Conservation (phyloP, 2,329 filamentous ascomycete species). For the Alternaria postmessia region DNA sequence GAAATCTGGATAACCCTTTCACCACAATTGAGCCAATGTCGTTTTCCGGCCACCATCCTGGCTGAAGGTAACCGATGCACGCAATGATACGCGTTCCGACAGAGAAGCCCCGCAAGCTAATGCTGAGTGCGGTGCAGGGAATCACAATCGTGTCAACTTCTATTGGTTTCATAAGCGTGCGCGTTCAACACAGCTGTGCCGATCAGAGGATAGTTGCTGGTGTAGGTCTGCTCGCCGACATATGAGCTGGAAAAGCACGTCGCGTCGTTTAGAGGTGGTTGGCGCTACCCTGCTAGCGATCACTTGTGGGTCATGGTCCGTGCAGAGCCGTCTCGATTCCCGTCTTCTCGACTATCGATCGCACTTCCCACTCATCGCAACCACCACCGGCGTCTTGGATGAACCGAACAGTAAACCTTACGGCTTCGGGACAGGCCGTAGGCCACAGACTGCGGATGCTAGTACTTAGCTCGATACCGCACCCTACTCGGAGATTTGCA, state of each 20-base stretch:
- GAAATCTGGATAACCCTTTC: not conserved
- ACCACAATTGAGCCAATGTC: not conserved
- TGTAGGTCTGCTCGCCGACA: constrained; percentile 7
- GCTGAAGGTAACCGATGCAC: not conserved
- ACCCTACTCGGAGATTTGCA: constrained; percentile 3
- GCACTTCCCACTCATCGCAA: not conserved
- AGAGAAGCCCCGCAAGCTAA: not conserved
- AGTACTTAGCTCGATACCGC: not conserved
- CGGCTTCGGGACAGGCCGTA: constrained; percentile 14
- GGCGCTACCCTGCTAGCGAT: constrained; percentile 5
- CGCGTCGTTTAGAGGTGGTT: not conserved
- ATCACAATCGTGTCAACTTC: not conserved
- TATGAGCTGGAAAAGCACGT: constrained; percentile 14
- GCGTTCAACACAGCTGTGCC: not conserved
- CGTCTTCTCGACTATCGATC: constrained; percentile 11
- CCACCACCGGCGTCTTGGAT: constrained; percentile 2
- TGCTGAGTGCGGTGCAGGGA: not conserved
- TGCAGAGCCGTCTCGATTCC: not conserved
- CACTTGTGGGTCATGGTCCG: not conserved
- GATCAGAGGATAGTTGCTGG: constrained; percentile 6
- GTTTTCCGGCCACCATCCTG: not conserved
- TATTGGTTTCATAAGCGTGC: not conserved
- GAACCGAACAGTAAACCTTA: constrained; percentile 6
- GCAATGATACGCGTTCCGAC: not conserved
- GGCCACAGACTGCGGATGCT: not conserved